Conservation (phyloP, 352 stramenopile genomes). For the Hyaloperonospora brassicae region DNA sequence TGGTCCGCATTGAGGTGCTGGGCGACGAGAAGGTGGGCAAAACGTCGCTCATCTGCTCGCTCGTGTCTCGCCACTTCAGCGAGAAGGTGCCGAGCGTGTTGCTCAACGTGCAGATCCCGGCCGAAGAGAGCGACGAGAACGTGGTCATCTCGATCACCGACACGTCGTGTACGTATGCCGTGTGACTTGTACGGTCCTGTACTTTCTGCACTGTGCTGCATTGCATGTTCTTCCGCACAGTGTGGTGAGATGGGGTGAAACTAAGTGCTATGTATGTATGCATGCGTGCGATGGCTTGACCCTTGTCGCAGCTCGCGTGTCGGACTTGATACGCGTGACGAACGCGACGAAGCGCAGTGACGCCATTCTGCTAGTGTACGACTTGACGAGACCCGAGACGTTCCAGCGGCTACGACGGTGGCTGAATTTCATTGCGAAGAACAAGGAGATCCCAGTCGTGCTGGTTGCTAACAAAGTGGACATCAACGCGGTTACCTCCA, state of each 20-base stretch:
- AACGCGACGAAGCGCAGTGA: conserved; percentile 81
- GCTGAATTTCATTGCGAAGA: conserved; percentile 82
- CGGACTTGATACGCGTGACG: conserved; percentile 77
- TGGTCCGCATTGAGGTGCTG: conserved; percentile 83
- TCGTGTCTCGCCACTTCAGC: conserved; percentile 84
- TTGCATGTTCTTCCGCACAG: too few species aligned
- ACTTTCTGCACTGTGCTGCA: neutral
- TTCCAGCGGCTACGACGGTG: conserved; percentile 78
- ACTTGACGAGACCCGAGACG: conserved; percentile 75
- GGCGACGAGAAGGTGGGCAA: conserved; percentile 88
- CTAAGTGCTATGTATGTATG: neutral
- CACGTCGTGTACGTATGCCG: conserved; percentile 74
- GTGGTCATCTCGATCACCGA: conserved; percentile 87
- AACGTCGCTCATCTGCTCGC: conserved; percentile 87
- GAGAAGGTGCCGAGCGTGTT: conserved; percentile 82
- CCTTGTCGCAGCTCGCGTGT: conserved; percentile 45
- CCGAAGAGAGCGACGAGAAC: conserved; percentile 85
- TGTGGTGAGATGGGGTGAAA: too few species aligned
- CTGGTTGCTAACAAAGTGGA: conserved; percentile 87
- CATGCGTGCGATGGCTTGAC: neutral
- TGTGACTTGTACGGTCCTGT: too few species aligned
- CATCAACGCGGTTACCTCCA: conserved; percentile 60
- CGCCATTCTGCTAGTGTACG: conserved; percentile 82
- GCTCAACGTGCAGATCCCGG: conserved; percentile 84
- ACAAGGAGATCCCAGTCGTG: conserved; percentile 83